Conservation (phyloP, 2,329 filamentous ascomycete species). For the Claviceps fusiformis region DNA sequence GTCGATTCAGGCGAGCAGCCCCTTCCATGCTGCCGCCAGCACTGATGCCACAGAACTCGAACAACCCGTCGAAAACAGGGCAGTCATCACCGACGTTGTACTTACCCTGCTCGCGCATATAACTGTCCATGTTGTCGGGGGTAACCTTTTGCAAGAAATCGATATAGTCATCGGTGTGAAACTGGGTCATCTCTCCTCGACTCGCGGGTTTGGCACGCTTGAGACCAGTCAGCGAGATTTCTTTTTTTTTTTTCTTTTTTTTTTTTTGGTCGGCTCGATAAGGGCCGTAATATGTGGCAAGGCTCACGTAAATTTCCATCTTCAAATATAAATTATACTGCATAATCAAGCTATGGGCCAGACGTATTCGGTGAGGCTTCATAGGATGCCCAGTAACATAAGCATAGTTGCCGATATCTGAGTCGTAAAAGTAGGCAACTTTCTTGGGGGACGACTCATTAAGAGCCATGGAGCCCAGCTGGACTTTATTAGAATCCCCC, state of each 20-base stretch:
- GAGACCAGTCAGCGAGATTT: not conserved
- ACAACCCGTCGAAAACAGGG: slow-evolving; percentile 95
- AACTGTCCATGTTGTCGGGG: slow-evolving; percentile 95
- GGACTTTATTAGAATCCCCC: slow-evolving; percentile 20
- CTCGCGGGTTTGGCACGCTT: slow-evolving; percentile 78
- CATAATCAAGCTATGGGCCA: slow-evolving; percentile 92
- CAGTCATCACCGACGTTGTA: slow-evolving; percentile 97
- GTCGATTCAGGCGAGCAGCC: slow-evolving; percentile 74
- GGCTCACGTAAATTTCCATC: slow-evolving; percentile 84
- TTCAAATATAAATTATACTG: slow-evolving; percentile 92
- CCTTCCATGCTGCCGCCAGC: slow-evolving; percentile 90
- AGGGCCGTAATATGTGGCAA: slow-evolving; percentile 10
- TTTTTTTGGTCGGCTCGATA: not conserved
- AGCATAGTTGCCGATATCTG: slow-evolving; percentile 94
- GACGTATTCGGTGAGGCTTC: slow-evolving; percentile 92
- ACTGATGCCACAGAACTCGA: slow-evolving; percentile 90
- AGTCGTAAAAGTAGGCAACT: slow-evolving; percentile 97
- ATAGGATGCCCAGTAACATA: slow-evolving; percentile 96
- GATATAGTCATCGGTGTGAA: slow-evolving; percentile 91
- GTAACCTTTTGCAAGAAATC: slow-evolving; percentile 92
- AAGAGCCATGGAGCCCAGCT: slow-evolving; percentile 33
- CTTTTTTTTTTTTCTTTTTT: too few species aligned
- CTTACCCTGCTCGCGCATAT: slow-evolving; percentile 76
- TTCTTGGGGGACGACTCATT: slow-evolving; percentile 49
- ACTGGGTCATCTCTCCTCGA: slow-evolving; percentile 80